phyloP scores from a whole-genome alignment of 1,284 basidiomycete species.

The Erythrobasidium hasegawianum region DNA sequence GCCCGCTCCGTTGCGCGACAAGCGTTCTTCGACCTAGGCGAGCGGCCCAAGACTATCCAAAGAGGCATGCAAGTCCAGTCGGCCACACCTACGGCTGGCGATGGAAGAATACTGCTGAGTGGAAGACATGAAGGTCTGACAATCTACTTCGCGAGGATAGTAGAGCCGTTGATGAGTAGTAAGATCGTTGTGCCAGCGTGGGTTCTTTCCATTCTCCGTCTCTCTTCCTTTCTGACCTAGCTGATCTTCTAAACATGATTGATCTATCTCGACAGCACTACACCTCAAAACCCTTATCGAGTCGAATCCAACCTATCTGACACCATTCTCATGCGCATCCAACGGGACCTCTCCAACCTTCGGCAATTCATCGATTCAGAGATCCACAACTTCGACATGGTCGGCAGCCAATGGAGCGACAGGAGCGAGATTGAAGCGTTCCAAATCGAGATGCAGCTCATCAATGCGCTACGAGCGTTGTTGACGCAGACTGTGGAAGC shows the following conservation, averaged over 20 bases:
- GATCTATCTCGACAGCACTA: conserved; percentile 31
- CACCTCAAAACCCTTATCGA: conserved; percentile 22
- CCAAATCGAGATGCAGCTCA: conserved; percentile 71
- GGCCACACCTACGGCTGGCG: conserved; percentile 41
- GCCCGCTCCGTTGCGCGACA: conserved; percentile 27
- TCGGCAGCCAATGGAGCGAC: conserved; percentile 23
- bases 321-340: conserved; percentile 61
- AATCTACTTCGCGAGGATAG: conserved; percentile 75
- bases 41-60: conserved; percentile 72
- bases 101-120: conserved; percentile 73
- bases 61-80: conserved; percentile 52
- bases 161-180: conserved; percentile 81
- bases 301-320: conserved; percentile 60
- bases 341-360: conserved; percentile 72
- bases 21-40: conserved; percentile 76
- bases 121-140: conserved; percentile 85
- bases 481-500: conserved; percentile 81
- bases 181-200: conserved; percentile 66
- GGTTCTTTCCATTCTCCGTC: conserved; percentile 36
- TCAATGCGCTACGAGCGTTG: conserved; percentile 66
- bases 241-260: conserved; percentile 37
- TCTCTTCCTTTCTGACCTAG: too few species aligned
- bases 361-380: conserved; percentile 63
- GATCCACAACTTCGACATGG: conserved; percentile 33
- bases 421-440: conserved; percentile 5